Base-by-base conservation (phyloP, 139 green algal species). In the Gonium pectorale region DNA sequence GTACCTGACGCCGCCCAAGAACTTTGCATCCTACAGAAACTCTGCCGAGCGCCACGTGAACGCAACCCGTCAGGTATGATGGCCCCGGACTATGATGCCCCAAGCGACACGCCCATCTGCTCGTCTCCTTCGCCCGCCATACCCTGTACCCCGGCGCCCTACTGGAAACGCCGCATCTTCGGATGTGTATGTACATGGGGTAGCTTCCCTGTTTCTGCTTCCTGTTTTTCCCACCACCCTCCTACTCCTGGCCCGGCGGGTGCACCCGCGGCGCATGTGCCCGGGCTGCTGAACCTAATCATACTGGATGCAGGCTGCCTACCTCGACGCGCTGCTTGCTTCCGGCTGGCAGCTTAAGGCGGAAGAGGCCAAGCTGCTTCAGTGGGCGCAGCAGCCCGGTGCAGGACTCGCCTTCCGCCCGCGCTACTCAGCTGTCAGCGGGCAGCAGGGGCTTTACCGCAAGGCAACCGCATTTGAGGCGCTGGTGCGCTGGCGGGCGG, bases 401-500 rank as follows among this genome's bases (percentile, higher is more conserved):
- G 13, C 51, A 7, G 72, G 54, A 15, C 49, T 60, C 38, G 17
- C 5, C 1, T 66, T 69, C 33, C 73, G 73, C 5, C 52, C 37
- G 5, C 27, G 24, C 1, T 81, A 81, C 73, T 70, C 73, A 0
- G 56, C 54, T 3, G 73, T 54, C 0, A 38, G 73, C 3, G 54
- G 73, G 1, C 73, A 81, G 56, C 54, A 31, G 73, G 73, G 38
- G 7, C 17, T 27, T 0, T 81, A 81, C 54, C 73, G 73, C 37
- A 54, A 56, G 35, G 73, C 73, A 3, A 81, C 73, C 2, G 73
- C 73, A 7, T 81, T 81, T 41, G 73, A 81, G 38, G 73, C 73
- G 2, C n/a, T 81, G 73, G 73, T 81, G 27, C 29, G 73, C 22
- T 7, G 60, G 59, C 3, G 11, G 54, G 19, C n/a, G 54, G 54